phyloP scores from a whole-genome alignment of 108 stramenopile genomes.

The Nitzschia inconspicua region DNA sequence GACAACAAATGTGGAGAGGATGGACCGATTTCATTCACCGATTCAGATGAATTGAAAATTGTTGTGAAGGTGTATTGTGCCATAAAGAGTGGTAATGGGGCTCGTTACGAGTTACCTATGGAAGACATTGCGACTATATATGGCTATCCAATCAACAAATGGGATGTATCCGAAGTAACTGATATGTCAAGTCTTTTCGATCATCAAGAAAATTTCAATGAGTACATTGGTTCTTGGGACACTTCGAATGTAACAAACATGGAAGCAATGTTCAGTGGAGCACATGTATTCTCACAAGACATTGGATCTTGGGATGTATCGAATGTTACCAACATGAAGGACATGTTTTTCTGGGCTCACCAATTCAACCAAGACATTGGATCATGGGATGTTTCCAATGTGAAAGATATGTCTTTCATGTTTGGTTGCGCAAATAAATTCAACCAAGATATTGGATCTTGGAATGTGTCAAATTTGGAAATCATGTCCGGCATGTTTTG shows the following conservation, averaged over 20 bases:
- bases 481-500: conserved; percentile 12
- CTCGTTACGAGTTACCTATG: too few relatives aligned
- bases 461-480: conserved; percentile 6
- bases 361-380: conserved; percentile 10
- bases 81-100: too few relatives aligned
- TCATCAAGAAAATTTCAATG: background rate
- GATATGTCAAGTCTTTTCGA: background rate
- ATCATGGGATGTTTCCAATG: conserved; percentile 3
- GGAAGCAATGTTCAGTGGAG: conserved; percentile 5
- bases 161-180: background rate
- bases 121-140: too few relatives aligned
- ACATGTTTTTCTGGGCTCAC: conserved; percentile 11
- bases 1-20: too few relatives aligned
- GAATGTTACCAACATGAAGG: background rate
- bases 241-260: conserved; percentile 12
- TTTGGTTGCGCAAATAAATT: background rate
- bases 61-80: too few relatives aligned
- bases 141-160: background rate
- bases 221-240: conserved; percentile 22
- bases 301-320: conserved; percentile 8
- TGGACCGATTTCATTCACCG: too few relatives aligned
- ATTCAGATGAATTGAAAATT: too few relatives aligned
- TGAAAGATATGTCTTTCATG: background rate
- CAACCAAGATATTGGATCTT: conserved; percentile 8
- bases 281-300: background rate